These are phyloP conservation scores for Aegle marmelos DNA, from an alignment of 345 rosid species.

Conservation along the genomic window DNA sequence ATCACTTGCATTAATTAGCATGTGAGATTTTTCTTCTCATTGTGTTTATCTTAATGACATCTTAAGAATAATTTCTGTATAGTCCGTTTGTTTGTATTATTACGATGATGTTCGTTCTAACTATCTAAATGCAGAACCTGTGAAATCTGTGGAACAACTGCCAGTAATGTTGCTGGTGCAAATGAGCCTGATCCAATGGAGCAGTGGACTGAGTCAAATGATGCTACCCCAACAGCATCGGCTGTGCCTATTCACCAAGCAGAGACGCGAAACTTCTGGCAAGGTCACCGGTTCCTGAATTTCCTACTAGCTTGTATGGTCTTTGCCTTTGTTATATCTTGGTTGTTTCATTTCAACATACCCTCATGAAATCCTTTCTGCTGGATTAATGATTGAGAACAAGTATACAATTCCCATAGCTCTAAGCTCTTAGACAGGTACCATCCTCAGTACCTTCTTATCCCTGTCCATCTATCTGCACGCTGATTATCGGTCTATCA, in stretches of 20 bases:
- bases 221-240: constrained; percentile 29
- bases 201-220: constrained; percentile 41
- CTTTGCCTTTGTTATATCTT: constrained; percentile 87
- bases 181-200: constrained; percentile 49
- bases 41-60: neutral
- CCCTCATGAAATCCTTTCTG: constrained; percentile 38
- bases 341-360: constrained; percentile 92
- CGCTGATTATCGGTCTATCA: constrained; percentile 15
- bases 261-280: constrained; percentile 65
- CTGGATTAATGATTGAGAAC: constrained; percentile 4
- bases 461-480: neutral
- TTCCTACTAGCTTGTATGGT: constrained; percentile 92
- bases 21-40: neutral
- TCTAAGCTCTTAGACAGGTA: constrained; percentile 4
- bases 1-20: neutral
- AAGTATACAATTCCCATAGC: neutral
- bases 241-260: constrained; percentile 24
- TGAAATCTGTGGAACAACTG: constrained; percentile 90
- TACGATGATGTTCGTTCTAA: neutral
- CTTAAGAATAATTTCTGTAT: neutral
- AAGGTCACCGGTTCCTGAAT: constrained; percentile 80
- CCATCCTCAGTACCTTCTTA: neutral
- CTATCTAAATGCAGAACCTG: constrained; percentile 59
- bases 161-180: constrained; percentile 56
- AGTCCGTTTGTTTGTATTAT: neutral